These are phyloP conservation scores for Betula pendula DNA, from an alignment of 306 rosid genomes.

Conservation along the genomic window DNA sequence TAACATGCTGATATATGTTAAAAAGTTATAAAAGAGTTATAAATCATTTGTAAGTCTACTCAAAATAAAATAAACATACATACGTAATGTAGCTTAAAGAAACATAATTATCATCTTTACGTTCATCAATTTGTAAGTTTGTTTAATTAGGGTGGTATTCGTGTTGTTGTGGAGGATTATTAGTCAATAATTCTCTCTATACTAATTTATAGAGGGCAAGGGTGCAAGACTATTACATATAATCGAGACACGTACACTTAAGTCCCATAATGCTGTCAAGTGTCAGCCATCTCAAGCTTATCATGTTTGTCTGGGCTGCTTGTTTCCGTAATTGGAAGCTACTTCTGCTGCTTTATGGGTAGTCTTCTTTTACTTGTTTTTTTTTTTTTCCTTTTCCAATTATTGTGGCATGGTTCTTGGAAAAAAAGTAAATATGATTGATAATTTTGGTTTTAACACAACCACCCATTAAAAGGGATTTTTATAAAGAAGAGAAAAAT, in stretches of 20 bases:
- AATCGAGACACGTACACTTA: constrained; percentile 12
- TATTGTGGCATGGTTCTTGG: neutral
- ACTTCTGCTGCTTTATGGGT: constrained; percentile 21
- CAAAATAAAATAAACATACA: no score
- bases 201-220: constrained; percentile 11
- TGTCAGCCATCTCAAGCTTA: constrained; percentile 19
- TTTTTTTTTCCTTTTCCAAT: neutral
- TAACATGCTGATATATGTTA: no score
- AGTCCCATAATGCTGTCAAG: constrained; percentile 38
- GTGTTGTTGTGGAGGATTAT: constrained; percentile 27
- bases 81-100: neutral
- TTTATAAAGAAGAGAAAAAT: no score
- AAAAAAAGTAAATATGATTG: no score
- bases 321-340: constrained; percentile 44
- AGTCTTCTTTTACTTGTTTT: neutral
- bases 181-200: constrained; percentile 40
- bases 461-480: neutral
- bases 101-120: constrained; percentile 20
- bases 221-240: neutral
- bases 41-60: no score
- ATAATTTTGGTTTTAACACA: no score
- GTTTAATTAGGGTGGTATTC: neutral
- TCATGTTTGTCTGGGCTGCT: constrained; percentile 25
- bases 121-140: constrained; percentile 21
- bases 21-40: no score